Conservation (phyloP, 768 basidiomycete species). For the Russula sp. region DNA sequence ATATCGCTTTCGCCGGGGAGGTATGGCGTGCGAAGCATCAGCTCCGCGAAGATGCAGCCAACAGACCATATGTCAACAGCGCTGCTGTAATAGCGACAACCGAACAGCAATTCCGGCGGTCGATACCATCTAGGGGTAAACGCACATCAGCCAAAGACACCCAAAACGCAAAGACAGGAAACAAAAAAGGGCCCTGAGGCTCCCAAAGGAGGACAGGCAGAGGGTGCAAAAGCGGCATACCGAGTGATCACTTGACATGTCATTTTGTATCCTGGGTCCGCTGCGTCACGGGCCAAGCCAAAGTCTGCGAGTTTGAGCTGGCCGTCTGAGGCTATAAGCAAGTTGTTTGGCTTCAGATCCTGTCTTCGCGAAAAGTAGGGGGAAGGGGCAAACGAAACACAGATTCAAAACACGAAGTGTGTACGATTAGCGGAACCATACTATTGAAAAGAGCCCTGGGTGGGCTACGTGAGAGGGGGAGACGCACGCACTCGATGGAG, state of each 20-base stretch:
- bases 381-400: background rate
- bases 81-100: constrained; percentile 82
- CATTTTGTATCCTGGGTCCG: constrained; percentile 94
- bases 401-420: background rate
- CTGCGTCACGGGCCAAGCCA: constrained; percentile 93
- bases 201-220: background rate
- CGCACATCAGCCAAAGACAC: background rate
- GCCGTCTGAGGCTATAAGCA: constrained; percentile 86
- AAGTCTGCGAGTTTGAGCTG: constrained; percentile 98
- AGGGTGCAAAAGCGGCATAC: constrained; percentile 38
- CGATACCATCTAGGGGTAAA: constrained; percentile 84
- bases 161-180: too few species aligned
- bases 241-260: constrained; percentile 97
- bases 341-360: constrained; percentile 99
- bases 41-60: constrained; percentile 95
- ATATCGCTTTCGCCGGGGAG: constrained; percentile 93
- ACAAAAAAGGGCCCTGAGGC: background rate
- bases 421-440: background rate
- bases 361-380: constrained; percentile 28
- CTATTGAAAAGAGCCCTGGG: too few species aligned
- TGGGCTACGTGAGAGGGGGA: too few species aligned
- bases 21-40: constrained; percentile 94
- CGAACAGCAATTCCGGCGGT: constrained; percentile 91
- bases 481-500: constrained; percentile 70
- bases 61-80: constrained; percentile 97